Conservation (phyloP, 805 yeast genomes). For the Spathaspora boniae region DNA sequence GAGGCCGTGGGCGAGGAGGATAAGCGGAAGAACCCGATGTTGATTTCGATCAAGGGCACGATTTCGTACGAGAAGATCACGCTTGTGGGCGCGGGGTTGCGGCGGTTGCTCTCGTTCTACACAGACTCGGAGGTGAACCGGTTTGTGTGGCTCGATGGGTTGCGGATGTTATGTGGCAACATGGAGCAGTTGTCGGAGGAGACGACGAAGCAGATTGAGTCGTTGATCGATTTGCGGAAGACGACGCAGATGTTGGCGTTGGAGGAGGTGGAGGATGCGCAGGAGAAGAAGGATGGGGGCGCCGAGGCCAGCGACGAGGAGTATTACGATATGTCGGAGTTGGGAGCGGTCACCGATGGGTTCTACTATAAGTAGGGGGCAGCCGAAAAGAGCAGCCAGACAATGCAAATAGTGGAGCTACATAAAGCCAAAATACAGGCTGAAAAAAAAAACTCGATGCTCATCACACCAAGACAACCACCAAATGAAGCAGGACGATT, state of each 20-base stretch:
- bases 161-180: slow-evolving; percentile 46
- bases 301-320: not conserved
- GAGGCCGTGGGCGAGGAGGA: slow-evolving; percentile 36
- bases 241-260: slow-evolving; percentile 38
- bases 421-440: too few species aligned
- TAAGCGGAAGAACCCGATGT: slow-evolving; percentile 37
- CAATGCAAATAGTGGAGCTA: too few species aligned
- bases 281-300: slow-evolving; percentile 16
- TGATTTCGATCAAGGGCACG: slow-evolving; percentile 57
- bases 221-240: slow-evolving; percentile 34
- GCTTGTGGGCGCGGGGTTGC: slow-evolving; percentile 40
- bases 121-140: slow-evolving; percentile 68
- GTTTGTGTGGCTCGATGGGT: slow-evolving; percentile 76
- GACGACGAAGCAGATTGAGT: slow-evolving; percentile 32
- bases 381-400: too few species aligned
- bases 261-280: slow-evolving; percentile 26
- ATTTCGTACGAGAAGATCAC: slow-evolving; percentile 55
- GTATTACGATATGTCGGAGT: too few species aligned
- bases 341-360: too few species aligned
- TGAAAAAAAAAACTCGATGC: too few species aligned
- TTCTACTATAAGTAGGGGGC: too few species aligned
- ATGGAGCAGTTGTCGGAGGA: slow-evolving; percentile 33
- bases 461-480: too few species aligned
- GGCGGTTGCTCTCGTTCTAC: slow-evolving; percentile 53
- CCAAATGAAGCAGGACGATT: slow-evolving; percentile 40